Evolutionary conservation across 495 filamentous ascomycete genomes (phyloP).

Genomic region (Xylaria bambusicola): DNA sequence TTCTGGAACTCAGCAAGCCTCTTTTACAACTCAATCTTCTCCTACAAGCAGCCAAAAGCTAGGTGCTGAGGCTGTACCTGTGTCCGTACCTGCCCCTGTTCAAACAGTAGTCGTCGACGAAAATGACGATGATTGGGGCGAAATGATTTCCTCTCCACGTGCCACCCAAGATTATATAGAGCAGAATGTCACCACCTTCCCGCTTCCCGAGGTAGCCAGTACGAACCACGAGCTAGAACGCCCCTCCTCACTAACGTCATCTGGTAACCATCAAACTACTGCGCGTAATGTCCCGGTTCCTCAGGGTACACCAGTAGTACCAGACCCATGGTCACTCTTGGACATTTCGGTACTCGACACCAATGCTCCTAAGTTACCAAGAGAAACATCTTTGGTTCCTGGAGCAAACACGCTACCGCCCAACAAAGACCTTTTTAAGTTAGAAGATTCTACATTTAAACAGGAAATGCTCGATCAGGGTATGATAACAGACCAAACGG

Average conservation of each 20-base stretch:
- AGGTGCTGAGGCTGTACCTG: neutral
- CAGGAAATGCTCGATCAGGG: neutral
- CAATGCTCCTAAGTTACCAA: constrained; percentile 11
- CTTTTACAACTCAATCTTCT: neutral
- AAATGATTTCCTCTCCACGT: constrained; percentile 54
- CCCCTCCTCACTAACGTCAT: constrained; percentile 16
- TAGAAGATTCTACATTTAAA: neutral
- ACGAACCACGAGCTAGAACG: constrained; percentile 10
- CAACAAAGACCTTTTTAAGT: neutral
- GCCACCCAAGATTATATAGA: constrained; percentile 19
- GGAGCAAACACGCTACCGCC: constrained; percentile 25
- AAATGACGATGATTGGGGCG: constrained; percentile 58
- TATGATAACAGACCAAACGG: neutral
- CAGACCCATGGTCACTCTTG: constrained; percentile 19
- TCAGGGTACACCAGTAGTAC: constrained; percentile 4
- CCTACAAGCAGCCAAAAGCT: neutral
- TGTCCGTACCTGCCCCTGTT: neutral
- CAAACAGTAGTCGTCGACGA: constrained; percentile 25
- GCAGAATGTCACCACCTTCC: neutral
- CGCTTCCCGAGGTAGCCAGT: neutral
- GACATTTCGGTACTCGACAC: constrained; percentile 26
- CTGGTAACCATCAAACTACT: constrained; percentile 3
- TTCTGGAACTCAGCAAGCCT: neutral
- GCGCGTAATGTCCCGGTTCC: constrained; percentile 1
- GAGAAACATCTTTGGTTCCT: constrained; percentile 43